These are phyloP conservation scores for Beauveria caledonica DNA, from an alignment of 2,329 filamentous ascomycete species.

Conservation along the genomic window DNA sequence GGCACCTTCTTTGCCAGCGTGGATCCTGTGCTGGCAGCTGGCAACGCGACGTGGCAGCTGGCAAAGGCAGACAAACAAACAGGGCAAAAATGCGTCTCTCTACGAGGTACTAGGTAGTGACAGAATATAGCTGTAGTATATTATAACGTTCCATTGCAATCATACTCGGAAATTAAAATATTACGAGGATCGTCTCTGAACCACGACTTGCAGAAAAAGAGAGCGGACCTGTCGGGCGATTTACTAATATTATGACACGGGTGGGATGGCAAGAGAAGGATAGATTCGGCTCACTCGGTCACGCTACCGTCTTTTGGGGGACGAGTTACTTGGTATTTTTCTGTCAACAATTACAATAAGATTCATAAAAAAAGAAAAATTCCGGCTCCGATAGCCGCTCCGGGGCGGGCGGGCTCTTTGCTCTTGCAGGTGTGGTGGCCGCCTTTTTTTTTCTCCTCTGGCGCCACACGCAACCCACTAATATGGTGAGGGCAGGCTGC, in stretches of 20 bases:
- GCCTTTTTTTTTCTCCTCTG: not conserved
- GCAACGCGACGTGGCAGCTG: not conserved
- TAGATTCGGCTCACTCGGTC: slow-evolving; percentile 11
- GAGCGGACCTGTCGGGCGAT: not conserved
- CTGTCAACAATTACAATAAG: not conserved
- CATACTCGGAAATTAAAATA: not conserved
- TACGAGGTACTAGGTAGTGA: no score
- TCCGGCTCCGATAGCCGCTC: slow-evolving; percentile 9
- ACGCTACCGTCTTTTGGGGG: not conserved
- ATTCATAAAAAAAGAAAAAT: not conserved
- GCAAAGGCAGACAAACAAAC: not conserved
- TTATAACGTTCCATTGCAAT: not conserved
- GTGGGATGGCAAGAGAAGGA: slow-evolving; percentile 8
- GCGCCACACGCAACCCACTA: not conserved
- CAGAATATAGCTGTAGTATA: not conserved
- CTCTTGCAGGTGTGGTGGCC: not conserved
- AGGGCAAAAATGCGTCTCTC: not conserved
- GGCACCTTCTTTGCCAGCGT: not conserved
- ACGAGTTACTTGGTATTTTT: no score
- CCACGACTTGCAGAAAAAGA: not conserved
- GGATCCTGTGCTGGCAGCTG: not conserved
- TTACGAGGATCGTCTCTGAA: not conserved
- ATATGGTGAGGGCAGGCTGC: not conserved
- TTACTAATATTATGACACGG: not conserved
- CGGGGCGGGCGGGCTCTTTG: not conserved